Evolutionary conservation across 192 early-diverging fungal species (phyloP).

Genomic region (Nowakowskiella sp.): DNA sequence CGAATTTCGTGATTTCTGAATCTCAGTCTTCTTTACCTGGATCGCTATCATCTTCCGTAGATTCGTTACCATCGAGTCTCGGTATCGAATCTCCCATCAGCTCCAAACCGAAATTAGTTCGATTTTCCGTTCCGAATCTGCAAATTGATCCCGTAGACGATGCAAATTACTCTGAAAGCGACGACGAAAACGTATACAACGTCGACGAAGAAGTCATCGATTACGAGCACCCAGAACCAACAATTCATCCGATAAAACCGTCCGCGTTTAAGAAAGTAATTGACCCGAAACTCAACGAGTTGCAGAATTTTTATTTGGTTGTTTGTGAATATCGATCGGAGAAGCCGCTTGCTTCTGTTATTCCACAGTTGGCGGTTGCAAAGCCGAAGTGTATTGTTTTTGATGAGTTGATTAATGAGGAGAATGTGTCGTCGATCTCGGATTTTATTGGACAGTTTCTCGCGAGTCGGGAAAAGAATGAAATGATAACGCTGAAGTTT

Average conservation of each 20-base stretch:
- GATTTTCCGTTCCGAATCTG: slow-evolving; percentile 28
- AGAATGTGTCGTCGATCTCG: no score
- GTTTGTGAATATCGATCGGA: neutral
- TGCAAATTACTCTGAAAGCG: slow-evolving; percentile 18
- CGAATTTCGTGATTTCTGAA: neutral
- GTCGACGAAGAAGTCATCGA: slow-evolving; percentile 6
- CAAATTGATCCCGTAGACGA: neutral
- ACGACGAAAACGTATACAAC: neutral
- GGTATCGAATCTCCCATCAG: no score
- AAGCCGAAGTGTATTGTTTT: no score
- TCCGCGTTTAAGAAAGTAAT: neutral
- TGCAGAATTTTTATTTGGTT: neutral
- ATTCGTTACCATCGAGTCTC: no score
- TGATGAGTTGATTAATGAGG: no score
- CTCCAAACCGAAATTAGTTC: slow-evolving; percentile 21
- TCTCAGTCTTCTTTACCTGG: no score
- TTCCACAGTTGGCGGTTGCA: no score
- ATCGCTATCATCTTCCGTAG: no score
- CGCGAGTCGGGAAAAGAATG: no score
- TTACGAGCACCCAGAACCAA: neutral
- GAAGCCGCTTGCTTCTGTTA: no score
- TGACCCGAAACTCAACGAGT: neutral
- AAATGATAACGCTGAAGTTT: no score
- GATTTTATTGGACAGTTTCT: no score
- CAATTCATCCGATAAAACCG: neutral